Percentiles rank a stretch among this genome's conserved stretches.
phyloP scores from a whole-genome alignment of 805 yeast genomes.

The Teunomyces pallodes region DNA sequence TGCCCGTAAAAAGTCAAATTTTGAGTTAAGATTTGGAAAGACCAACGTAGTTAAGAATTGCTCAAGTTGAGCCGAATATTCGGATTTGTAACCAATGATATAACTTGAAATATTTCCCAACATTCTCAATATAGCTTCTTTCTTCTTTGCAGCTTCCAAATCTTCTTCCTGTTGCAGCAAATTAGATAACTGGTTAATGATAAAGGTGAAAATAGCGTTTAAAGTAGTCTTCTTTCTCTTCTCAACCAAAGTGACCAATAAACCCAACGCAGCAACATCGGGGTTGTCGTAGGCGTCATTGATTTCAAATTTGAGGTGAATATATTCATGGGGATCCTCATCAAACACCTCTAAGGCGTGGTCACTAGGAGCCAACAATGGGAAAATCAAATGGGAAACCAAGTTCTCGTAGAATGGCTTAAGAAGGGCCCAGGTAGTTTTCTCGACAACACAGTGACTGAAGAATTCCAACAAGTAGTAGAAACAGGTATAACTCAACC shows the following conservation, averaged over 20 bases:
- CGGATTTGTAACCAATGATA: conserved; percentile 52
- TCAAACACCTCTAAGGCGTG: conserved; percentile 73
- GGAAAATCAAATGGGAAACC: conserved; percentile 70
- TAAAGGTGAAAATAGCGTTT: conserved; percentile 59
- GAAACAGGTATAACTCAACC: conserved; percentile 68
- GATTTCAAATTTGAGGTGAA: conserved; percentile 59
- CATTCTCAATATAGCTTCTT: conserved; percentile 78
- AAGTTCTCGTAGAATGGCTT: conserved; percentile 64
- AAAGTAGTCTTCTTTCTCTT: conserved; percentile 62
- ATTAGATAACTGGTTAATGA: conserved; percentile 45
- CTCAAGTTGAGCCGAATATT: conserved; percentile 65
- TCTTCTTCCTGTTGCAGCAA: conserved; percentile 36
- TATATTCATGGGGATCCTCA: conserved; percentile 84
- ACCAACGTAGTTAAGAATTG: conserved; percentile 59
- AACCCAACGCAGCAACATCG: conserved; percentile 74
- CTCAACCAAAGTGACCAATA: conserved; percentile 68
- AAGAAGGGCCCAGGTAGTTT: conserved; percentile 62
- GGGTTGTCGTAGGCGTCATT: conserved; percentile 63
- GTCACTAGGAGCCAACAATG: conserved; percentile 68
- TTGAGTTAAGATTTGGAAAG: conserved; percentile 67
- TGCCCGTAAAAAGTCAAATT: conserved; percentile 68
- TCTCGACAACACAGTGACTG: conserved; percentile 53
- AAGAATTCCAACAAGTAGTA: conserved; percentile 57
- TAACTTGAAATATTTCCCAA: conserved; percentile 70
- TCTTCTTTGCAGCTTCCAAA: conserved; percentile 53